Conservation (phyloP, 2,329 filamentous ascomycete species). For the Neonectria punicea region DNA sequence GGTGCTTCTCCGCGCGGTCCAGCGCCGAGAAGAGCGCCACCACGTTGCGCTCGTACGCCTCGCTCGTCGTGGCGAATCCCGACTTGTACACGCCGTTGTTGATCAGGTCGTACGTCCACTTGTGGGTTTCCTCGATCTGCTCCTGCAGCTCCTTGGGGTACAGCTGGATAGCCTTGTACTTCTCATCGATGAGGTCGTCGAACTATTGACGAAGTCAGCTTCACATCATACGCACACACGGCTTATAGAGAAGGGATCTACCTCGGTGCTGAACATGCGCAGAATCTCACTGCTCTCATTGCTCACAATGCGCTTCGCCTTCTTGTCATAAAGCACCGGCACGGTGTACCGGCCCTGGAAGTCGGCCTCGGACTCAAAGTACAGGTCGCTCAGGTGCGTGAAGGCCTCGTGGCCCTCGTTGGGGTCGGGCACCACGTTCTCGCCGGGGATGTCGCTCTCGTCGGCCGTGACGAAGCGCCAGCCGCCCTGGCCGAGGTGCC, state of each 20-base stretch:
- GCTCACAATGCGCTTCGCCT: slow-evolving; percentile 80
- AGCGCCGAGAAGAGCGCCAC: slow-evolving; percentile 77
- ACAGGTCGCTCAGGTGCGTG: slow-evolving; percentile 78
- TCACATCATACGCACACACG: neutral
- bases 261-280: slow-evolving; percentile 85
- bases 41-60: slow-evolving; percentile 83
- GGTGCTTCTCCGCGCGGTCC: slow-evolving; percentile 78
- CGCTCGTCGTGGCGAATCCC: slow-evolving; percentile 86
- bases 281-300: slow-evolving; percentile 95
- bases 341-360: slow-evolving; percentile 88
- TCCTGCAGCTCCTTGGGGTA: slow-evolving; percentile 72
- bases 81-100: slow-evolving; percentile 80
- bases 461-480: slow-evolving; percentile 82
- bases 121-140: slow-evolving; percentile 80
- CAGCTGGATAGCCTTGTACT: slow-evolving; percentile 71
- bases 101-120: slow-evolving; percentile 81
- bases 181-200: slow-evolving; percentile 72
- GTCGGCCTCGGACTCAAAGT: slow-evolving; percentile 77
- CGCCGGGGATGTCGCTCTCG: slow-evolving; percentile 66
- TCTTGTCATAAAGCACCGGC: slow-evolving; percentile 85
- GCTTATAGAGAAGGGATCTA: slow-evolving; percentile 46
- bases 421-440: slow-evolving; percentile 74
- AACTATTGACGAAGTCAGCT: slow-evolving; percentile 60
- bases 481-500: slow-evolving; percentile 79
- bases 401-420: slow-evolving; percentile 76